Percentiles rank a stretch among this genome's conserved stretches.
Evolutionary conservation across 495 filamentous ascomycete species (phyloP).

Genomic region (Aspergillus baeticus): DNA sequence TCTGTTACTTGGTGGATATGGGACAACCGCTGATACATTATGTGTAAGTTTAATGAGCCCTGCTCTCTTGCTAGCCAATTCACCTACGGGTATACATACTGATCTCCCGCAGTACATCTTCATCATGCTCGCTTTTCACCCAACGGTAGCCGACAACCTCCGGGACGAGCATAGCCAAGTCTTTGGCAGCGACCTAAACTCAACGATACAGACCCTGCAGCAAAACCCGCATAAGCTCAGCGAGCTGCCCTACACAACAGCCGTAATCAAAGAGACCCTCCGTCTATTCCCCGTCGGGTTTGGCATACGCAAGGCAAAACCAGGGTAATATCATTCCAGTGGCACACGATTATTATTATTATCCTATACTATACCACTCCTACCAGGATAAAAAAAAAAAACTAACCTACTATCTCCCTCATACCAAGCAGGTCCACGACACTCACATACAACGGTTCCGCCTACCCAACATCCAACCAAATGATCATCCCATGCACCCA

Average conservation of each 20-base stretch:
- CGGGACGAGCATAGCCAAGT: conserved; percentile 3
- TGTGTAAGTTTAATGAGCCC: background rate
- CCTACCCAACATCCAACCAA: background rate
- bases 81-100: too few species aligned
- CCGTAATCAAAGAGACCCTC: conserved; percentile 11
- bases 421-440: background rate
- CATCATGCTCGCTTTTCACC: background rate
- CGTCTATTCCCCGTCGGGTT: conserved; percentile 5
- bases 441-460: background rate
- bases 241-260: conserved; percentile 3
- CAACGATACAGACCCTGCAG: background rate
- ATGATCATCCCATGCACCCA: background rate
- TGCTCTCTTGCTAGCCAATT: too few species aligned
- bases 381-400: too few species aligned
- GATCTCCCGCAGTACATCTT: background rate
- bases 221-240: background rate
- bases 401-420: too few species aligned
- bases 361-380: too few species aligned
- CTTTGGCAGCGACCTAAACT: background rate
- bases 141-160: background rate
- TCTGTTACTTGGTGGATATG: background rate
- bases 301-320: background rate
- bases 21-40: background rate
- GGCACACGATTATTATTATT: too few species aligned
- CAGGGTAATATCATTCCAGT: background rate